Base-by-base conservation (phyloP, 2,329 filamentous ascomycete species). In the Colletotrichum sp. region DNA sequence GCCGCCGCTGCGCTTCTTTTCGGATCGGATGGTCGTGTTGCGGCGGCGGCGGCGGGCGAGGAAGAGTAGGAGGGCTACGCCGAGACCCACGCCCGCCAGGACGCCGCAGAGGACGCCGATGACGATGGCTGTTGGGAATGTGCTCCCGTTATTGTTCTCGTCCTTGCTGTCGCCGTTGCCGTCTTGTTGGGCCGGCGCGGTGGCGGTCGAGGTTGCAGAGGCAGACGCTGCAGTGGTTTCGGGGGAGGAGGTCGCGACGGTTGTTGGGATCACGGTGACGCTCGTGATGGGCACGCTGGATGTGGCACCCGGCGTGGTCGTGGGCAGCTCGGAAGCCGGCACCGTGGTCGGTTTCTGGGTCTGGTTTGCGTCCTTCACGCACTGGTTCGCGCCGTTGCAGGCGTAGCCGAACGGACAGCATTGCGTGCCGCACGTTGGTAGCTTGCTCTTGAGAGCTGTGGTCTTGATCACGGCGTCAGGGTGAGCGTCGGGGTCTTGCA, bases 321-420 rank as follows among this genome's bases (percentile, higher is more conserved):
- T 72, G 3, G 82, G 72, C 3, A 80, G 66, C 12, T 77, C 66
- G 24, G 36, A 74, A 13, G 52, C 52, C 6, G 75, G 72, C 30
- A 70, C 55, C 15, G 75, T 67, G 26, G 71, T 67, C 3, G 86
- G 86, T 52, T 79, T n/a, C 36, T 81, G 77, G 10, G 83, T 82
- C 80, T 93, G 90, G 80, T 93, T 88, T 18, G 84, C 77, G 77
- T 92, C 83, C 79, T 85, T 87, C 13, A 87, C 81, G 79, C 94
- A 95, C 76, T 85, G 74, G 66, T 75, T 68, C 21, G 85, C 85
- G 68, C 81, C 82, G 44, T 89, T 83, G 84, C 94, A 96, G 2
- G 86, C 85, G 84, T 93, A 96, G 4, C 94, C 94, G 83, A 93
- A 93, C 0, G 94, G 94, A 81, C 94, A 96, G 84, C 94, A 96